A percentile compares a stretch with the other conserved stretches of the same genome.
Conservation (phyloP, 1,284 basidiomycete species). For the Xerocomus alliaceus region DNA sequence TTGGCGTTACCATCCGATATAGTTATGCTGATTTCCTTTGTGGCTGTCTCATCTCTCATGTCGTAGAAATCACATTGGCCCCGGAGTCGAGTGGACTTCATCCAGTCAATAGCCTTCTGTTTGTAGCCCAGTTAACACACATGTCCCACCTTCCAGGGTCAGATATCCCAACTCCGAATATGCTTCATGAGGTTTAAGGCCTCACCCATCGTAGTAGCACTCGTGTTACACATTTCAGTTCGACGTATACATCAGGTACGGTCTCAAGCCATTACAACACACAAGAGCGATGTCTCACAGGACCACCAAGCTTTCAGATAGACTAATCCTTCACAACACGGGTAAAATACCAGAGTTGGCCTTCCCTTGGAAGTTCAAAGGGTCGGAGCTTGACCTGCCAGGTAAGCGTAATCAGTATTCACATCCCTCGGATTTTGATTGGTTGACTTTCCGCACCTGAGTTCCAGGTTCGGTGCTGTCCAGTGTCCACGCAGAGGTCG, state of each 20-base stretch:
- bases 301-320: neutral
- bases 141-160: no score
- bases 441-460: neutral
- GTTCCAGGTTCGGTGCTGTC: neutral
- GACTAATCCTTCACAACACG: neutral
- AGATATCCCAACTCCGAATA: neutral
- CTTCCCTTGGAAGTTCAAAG: neutral
- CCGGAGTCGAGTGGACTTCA: no score
- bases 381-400: neutral
- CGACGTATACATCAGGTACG: neutral
- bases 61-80: no score
- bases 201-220: neutral
- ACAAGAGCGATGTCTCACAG: neutral
- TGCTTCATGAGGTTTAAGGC: neutral
- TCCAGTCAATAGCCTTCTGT: no score
- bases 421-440: neutral
- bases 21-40: no score
- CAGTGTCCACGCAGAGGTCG: neutral
- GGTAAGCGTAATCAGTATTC: neutral
- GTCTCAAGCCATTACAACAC: neutral
- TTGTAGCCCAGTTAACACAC: no score
- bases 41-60: no score
- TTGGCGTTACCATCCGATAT: no score
- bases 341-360: neutral
- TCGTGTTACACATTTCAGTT: neutral